Evolutionary conservation across 257 asterid species (phyloP), one percentile per base, ranked within the genome.

Genomic region (Thymus quinquecostatus): DNA sequence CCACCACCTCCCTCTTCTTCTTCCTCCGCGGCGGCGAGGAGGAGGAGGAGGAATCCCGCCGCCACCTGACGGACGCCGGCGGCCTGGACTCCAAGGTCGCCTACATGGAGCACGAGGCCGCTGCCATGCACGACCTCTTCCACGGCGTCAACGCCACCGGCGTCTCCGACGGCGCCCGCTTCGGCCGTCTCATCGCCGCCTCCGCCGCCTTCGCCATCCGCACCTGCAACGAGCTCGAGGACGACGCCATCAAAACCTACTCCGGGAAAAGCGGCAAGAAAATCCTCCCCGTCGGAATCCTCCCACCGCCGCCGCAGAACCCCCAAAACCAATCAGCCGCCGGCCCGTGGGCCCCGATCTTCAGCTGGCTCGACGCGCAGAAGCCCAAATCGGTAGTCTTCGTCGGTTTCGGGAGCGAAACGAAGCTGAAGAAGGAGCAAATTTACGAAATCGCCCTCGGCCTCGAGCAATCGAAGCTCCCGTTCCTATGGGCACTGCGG

Each of bases 381-480:
- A 33, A 61, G 2, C 45, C 61, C 2, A n/a, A 4, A 0, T 77
- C 85, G 32, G 69, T 77, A 1, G 28, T 77, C n/a, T 77, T 73
- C 38, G 80, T 77, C 2, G 82, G 80, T 1, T 75, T 77, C 59
- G 85, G 85, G 57, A 76, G 80, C 66, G 80, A 76, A 32, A 27
- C 29, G 0, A 70, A 76, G 14, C 41, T 76, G 0, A 28, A 12
- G 0, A 73, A 53, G 65, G 63, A 77, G 1, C 72, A 81, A 29
- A 53, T 77, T 1, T 45, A 73, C 9, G 85, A 77, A 59, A 73
- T 77, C 34, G 85, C 82, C n/a, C 3, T 36, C 11, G 80, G 78
- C 29, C 2, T 81, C 14, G 85, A 81, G 43, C 64, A 70, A 1
- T 81, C 80, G 13, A 30, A 41, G n/a, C 30, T 69, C 1, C 80